Evolutionary conservation across 2,329 filamentous ascomycete genomes (phyloP), one percentile per base, ranked within the genome.

Genomic region (Fusarium incarnatum): DNA sequence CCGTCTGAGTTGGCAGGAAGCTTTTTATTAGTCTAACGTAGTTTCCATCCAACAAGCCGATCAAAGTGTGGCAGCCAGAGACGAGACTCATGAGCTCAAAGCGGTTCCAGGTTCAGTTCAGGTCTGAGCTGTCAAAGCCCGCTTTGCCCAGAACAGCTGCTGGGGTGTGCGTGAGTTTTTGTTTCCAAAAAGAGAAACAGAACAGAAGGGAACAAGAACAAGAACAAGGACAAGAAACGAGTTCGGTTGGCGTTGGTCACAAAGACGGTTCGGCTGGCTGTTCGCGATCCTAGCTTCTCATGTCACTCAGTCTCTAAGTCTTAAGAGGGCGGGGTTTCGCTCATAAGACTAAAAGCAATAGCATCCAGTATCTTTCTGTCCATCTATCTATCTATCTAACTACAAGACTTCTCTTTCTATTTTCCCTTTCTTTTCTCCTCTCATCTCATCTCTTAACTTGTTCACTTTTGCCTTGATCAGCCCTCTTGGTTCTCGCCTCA

Each of bases 111-210:
- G 18, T 53, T 62, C 28, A 56, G 18, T 53, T 62, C 28, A 56
- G 41, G 48, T 28, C 48, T 30, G 32, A 62, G 60, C 56, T 46
- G 56, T 62, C 57, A 75, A 66, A 68, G 59, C 53, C 65, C 62
- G 60, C 73, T 66, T 73, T 75, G 41, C 71, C 73, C 54, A 75
- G 72, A 75, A 64, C 73, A 76, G 70, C 54, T 58, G 27, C 45
- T 46, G 49, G 49, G 49, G 49, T 42, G 49, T 41, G 49, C 9
- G 34, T 28, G 16, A 54, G 34, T 30, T 34, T 60, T 48, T 63
- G 47, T 22, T 63, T 57, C 64, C 64, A 69, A 71, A 67, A 58
- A 56, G 48, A 62, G 59, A 48, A 56, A 56, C 47, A 52, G 59
- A 41, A 28, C 45, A 48, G 20, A 32, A 32, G 13, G 13, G 30